Evolutionary conservation across 305 asterid genomes (phyloP).

Genomic region (Fraxinus angustifolia): DNA sequence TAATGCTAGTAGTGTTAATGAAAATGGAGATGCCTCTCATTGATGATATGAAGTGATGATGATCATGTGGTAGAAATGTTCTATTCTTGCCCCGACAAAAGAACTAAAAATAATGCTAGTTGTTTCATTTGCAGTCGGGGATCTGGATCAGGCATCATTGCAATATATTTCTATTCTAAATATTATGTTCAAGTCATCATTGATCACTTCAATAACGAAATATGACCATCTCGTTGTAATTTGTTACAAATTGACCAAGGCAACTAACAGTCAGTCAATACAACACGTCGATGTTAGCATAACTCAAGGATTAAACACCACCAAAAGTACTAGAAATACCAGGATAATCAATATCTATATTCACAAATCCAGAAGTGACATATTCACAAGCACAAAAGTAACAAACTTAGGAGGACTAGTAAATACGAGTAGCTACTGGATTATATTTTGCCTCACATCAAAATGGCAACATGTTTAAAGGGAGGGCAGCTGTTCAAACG

Average conservation of each 20-base stretch:
- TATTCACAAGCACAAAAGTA: neutral
- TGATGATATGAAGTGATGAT: neutral
- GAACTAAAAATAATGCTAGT: too few species aligned
- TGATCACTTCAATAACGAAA: too few species aligned
- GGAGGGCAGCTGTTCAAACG: neutral
- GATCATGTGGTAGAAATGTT: neutral
- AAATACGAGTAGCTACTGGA: slow-evolving; percentile 1
- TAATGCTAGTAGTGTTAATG: neutral
- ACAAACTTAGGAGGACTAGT: neutral
- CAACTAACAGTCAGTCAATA: neutral
- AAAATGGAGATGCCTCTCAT: slow-evolving; percentile 1
- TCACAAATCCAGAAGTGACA: neutral
- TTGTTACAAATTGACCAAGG: neutral
- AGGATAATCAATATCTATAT: neutral
- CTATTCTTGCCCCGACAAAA: neutral
- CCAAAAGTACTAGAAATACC: neutral
- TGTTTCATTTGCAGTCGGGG: too few species aligned
- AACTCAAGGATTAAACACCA: too few species aligned
- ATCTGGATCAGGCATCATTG: too few species aligned
- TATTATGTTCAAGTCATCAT: too few species aligned
- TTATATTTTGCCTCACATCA: slow-evolving; percentile 5
- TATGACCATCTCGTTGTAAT: too few species aligned
- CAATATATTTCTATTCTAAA: too few species aligned
- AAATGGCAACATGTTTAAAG: slow-evolving; percentile 4
- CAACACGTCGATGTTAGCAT: neutral